Conservation (phyloP, 2,329 filamentous ascomycete genomes). For the Capronia americana region DNA sequence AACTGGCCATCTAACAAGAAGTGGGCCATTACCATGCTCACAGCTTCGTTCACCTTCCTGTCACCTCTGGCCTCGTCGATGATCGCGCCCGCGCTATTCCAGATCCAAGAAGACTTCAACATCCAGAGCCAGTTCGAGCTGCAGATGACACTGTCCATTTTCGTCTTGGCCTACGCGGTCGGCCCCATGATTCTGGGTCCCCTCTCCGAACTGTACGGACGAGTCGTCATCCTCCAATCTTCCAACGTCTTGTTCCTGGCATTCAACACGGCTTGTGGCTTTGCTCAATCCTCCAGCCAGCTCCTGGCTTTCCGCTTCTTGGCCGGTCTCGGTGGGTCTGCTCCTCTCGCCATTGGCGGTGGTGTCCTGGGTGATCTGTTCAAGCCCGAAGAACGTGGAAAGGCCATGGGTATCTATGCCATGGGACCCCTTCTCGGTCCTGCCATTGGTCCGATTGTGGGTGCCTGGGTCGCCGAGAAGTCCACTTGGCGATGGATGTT, state of each 20-base stretch:
- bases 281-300: slow-evolving; percentile 59
- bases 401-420: slow-evolving; percentile 40
- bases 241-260: slow-evolving; percentile 63
- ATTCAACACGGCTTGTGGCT: slow-evolving; percentile 68
- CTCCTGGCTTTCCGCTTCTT: slow-evolving; percentile 67
- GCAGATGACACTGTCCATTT: slow-evolving; percentile 62
- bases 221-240: slow-evolving; percentile 61
- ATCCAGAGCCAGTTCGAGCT: slow-evolving; percentile 56
- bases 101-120: slow-evolving; percentile 61
- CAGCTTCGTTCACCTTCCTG: slow-evolving; percentile 66
- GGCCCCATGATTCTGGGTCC: slow-evolving; percentile 61
- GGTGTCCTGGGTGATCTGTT: slow-evolving; percentile 48
- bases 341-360: slow-evolving; percentile 59
- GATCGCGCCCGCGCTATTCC: slow-evolving; percentile 59
- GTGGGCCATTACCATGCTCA: slow-evolving; percentile 63
- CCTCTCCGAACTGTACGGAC: slow-evolving; percentile 63
- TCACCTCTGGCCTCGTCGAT: slow-evolving; percentile 70
- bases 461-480: slow-evolving; percentile 64
- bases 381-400: slow-evolving; percentile 42
- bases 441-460: slow-evolving; percentile 65
- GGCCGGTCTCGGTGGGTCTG: slow-evolving; percentile 65
- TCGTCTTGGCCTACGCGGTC: slow-evolving; percentile 62
- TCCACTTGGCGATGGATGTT: slow-evolving; percentile 41
- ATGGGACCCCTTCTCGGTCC: slow-evolving; percentile 42
- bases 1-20: slow-evolving; percentile 65